Evolutionary conservation across 192 early-diverging fungal genomes (phyloP).

Genomic region (Coemansia furcata): DNA sequence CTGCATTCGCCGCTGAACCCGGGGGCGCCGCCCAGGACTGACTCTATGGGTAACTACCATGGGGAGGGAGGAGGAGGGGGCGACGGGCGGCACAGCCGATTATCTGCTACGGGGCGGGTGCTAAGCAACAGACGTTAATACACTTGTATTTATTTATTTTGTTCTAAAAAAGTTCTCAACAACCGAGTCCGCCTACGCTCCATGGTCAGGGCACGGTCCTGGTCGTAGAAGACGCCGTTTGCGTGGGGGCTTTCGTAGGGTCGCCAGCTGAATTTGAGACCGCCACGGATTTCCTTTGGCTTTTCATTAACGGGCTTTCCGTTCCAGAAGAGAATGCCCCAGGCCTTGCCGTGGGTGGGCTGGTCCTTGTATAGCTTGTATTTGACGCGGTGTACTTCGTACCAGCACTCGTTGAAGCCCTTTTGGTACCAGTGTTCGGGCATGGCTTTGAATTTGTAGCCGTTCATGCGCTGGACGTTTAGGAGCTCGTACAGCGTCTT

Average conservation of each 20-base stretch:
- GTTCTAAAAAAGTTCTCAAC: slow-evolving; percentile 3
- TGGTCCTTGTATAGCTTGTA: slow-evolving; percentile 33
- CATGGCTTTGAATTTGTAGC: slow-evolving; percentile 27
- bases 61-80: no score
- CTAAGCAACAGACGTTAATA: neutral
- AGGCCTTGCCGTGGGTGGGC: slow-evolving; percentile 46
- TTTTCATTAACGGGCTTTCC: slow-evolving; percentile 16
- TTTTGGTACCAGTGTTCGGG: slow-evolving; percentile 45
- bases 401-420: slow-evolving; percentile 38
- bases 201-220: slow-evolving; percentile 1
- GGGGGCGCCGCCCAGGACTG: neutral
- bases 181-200: slow-evolving; percentile 25
- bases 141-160: slow-evolving; percentile 8
- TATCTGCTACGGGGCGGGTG: neutral
- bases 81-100: neutral
- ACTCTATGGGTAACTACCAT: neutral
- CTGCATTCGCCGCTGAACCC: neutral
- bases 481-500: slow-evolving; percentile 45
- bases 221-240: slow-evolving; percentile 26
- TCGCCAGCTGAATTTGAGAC: slow-evolving; percentile 44
- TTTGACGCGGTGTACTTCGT: slow-evolving; percentile 30
- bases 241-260: slow-evolving; percentile 30
- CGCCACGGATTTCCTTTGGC: slow-evolving; percentile 35
- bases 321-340: slow-evolving; percentile 39
- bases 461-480: slow-evolving; percentile 35